phyloP scores from a whole-genome alignment of 306 rosid species.

The Argentina anserina region DNA sequence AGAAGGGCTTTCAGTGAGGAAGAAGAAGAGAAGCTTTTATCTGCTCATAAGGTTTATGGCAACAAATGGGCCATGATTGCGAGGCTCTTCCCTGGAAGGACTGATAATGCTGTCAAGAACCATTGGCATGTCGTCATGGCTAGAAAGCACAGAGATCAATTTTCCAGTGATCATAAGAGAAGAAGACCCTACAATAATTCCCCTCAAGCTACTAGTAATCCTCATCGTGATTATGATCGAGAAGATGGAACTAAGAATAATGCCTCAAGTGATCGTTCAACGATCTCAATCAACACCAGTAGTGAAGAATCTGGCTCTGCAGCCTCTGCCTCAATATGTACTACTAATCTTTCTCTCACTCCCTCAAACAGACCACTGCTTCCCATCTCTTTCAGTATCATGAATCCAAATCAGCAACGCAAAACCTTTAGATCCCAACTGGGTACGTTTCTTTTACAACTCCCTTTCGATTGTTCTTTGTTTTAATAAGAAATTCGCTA shows the following conservation, averaged over 20 bases:
- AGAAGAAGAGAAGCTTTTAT: conserved; percentile 68
- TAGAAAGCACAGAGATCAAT: conserved; percentile 62
- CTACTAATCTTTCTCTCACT: conserved; percentile 53
- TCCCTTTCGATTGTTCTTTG: not conserved
- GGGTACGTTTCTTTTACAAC: conserved; percentile 28
- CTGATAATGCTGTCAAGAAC: conserved; percentile 92
- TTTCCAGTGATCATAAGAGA: conserved; percentile 50
- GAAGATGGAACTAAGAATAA: conserved; percentile 30
- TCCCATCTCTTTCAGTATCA: conserved; percentile 13
- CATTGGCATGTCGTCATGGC: conserved; percentile 97
- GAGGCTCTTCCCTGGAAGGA: conserved; percentile 80
- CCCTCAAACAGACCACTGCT: conserved; percentile 32
- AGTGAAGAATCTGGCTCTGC: conserved; percentile 36
- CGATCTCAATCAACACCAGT: conserved; percentile 46
- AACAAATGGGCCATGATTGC: conserved; percentile 94
- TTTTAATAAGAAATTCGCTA: not conserved
- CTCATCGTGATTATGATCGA: conserved; percentile 15
- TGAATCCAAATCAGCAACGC: conserved; percentile 18
- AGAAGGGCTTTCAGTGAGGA: conserved; percentile 59
- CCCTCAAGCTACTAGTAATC: not conserved
- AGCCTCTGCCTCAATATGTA: conserved; percentile 47
- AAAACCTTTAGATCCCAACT: conserved; percentile 25
- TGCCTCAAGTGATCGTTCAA: conserved; percentile 36
- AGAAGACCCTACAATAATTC: conserved; percentile 38
- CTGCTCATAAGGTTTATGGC: conserved; percentile 67